These are phyloP conservation scores for Flammula alnicola DNA, from an alignment of 1,284 basidiomycete species.

Conservation along the genomic window DNA sequence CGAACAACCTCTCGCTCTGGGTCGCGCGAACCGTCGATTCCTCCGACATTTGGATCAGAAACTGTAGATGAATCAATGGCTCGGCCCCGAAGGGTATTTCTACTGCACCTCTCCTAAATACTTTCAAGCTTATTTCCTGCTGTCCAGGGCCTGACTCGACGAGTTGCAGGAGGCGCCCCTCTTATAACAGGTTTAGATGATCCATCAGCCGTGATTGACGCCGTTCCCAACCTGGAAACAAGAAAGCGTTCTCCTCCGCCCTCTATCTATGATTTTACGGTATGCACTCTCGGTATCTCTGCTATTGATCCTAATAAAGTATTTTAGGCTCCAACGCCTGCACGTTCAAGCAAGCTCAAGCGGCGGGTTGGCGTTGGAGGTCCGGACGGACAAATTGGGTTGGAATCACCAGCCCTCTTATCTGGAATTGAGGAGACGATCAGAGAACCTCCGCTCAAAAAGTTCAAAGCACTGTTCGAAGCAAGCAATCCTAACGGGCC, in stretches of 20 bases:
- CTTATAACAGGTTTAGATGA: slow-evolving; percentile 42
- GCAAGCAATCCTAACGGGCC: slow-evolving; percentile 58
- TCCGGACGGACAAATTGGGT: slow-evolving; percentile 3
- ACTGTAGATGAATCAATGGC: slow-evolving; percentile 15
- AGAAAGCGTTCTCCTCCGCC: slow-evolving; percentile 12
- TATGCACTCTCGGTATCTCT: slow-evolving; percentile 1
- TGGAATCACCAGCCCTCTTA: too few species aligned
- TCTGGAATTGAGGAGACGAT: slow-evolving; percentile 26
- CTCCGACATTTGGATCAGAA: slow-evolving; percentile 5
- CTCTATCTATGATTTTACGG: slow-evolving; percentile 5
- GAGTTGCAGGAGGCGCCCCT: slow-evolving; percentile 33
- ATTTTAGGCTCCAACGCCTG: slow-evolving; percentile 23
- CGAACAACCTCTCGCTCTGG: slow-evolving; percentile 39
- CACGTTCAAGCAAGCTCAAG: slow-evolving; percentile 22
- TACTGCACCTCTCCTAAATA: too few species aligned
- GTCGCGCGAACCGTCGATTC: slow-evolving; percentile 34
- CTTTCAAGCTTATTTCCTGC: background rate
- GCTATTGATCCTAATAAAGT: background rate
- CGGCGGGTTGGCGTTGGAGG: slow-evolving; percentile 20
- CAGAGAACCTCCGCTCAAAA: slow-evolving; percentile 63
- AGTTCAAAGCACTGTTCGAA: slow-evolving; percentile 73
- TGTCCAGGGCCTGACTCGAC: slow-evolving; percentile 36
- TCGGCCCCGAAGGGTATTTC: slow-evolving; percentile 18
- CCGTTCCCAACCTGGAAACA: slow-evolving; percentile 20
- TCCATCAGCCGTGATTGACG: slow-evolving; percentile 34